These are phyloP conservation scores for Myxozyma lipomycoides DNA, from an alignment of 805 yeast species.

Conservation along the genomic window DNA sequence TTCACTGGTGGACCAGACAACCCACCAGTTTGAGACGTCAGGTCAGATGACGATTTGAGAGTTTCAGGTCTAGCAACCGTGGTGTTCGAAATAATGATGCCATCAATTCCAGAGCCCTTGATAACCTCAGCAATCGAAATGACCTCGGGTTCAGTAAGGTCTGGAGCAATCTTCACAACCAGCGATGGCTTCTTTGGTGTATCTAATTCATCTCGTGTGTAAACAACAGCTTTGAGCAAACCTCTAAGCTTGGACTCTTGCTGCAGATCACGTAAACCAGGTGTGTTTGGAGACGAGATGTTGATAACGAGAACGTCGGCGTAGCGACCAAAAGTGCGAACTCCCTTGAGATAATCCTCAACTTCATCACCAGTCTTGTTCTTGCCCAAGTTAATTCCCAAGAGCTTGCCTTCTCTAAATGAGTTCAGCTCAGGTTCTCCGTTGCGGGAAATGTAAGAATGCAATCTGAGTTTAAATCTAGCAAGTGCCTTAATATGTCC, in stretches of 20 bases:
- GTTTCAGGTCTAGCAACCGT: slow-evolving; percentile 75
- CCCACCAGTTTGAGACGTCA: slow-evolving; percentile 71
- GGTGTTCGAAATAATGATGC: slow-evolving; percentile 88
- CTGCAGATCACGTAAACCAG: slow-evolving; percentile 87
- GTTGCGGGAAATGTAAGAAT: slow-evolving; percentile 22
- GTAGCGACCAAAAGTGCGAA: slow-evolving; percentile 68
- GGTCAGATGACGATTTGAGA: slow-evolving; percentile 48
- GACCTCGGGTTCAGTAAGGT: slow-evolving; percentile 74
- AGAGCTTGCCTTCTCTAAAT: slow-evolving; percentile 57
- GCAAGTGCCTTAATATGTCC: slow-evolving; percentile 77
- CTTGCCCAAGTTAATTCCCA: slow-evolving; percentile 86
- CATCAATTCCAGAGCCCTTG: slow-evolving; percentile 73
- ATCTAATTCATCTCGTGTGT: slow-evolving; percentile 56
- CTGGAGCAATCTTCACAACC: slow-evolving; percentile 91
- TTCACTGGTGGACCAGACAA: slow-evolving; percentile 90
- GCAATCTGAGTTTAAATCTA: slow-evolving; percentile 61
- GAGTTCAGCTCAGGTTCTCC: slow-evolving; percentile 39
- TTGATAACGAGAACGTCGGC: slow-evolving; percentile 90
- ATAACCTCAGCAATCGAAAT: slow-evolving; percentile 79
- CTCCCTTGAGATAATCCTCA: slow-evolving; percentile 80
- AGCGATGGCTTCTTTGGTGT: slow-evolving; percentile 62
- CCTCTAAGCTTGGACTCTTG: slow-evolving; percentile 66
- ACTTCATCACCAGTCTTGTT: slow-evolving; percentile 90
- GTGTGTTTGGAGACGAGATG: slow-evolving; percentile 94
- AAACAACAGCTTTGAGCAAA: slow-evolving; percentile 56